These are phyloP conservation scores for Podaxis rugospora DNA, from an alignment of 768 basidiomycete genomes.

Conservation along the genomic window DNA sequence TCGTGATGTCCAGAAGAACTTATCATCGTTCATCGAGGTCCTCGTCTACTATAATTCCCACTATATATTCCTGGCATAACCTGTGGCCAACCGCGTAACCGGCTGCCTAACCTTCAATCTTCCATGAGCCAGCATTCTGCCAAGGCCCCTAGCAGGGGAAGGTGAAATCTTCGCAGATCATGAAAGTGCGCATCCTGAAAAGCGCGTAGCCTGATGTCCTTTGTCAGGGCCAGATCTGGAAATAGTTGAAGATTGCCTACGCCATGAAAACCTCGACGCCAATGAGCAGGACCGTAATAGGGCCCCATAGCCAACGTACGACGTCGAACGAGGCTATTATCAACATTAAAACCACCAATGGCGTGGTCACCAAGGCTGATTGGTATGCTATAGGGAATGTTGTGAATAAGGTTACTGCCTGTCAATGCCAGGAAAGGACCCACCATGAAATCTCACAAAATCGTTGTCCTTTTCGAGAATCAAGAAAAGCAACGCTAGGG, in stretches of 20 bases:
- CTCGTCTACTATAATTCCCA: no score
- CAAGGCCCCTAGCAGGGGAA: not conserved
- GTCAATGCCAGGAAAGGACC: constrained; percentile 18
- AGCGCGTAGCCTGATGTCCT: not conserved
- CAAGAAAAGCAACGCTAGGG: constrained; percentile 52
- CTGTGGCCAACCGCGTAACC: no score
- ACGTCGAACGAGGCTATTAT: constrained; percentile 49
- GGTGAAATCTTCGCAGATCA: not conserved
- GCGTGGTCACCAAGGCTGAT: constrained; percentile 66
- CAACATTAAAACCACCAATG: constrained; percentile 53
- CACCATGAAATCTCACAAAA: constrained; percentile 76
- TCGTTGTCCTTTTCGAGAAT: constrained; percentile 77
- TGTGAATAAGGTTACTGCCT: not conserved
- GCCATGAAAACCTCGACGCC: constrained; percentile 13
- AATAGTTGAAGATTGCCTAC: not conserved
- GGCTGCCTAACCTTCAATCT: not conserved
- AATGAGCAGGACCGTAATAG: no score
- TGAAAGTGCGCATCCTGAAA: not conserved
- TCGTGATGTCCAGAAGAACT: no score
- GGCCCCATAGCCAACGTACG: not conserved
- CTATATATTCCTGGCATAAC: no score
- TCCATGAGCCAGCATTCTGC: not conserved
- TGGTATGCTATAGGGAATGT: constrained; percentile 55
- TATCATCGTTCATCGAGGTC: no score
- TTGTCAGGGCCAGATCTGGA: not conserved